These are phyloP conservation scores for Phanerochaete carnosa DNA, from an alignment of 768 basidiomycete species.

Conservation along the genomic window DNA sequence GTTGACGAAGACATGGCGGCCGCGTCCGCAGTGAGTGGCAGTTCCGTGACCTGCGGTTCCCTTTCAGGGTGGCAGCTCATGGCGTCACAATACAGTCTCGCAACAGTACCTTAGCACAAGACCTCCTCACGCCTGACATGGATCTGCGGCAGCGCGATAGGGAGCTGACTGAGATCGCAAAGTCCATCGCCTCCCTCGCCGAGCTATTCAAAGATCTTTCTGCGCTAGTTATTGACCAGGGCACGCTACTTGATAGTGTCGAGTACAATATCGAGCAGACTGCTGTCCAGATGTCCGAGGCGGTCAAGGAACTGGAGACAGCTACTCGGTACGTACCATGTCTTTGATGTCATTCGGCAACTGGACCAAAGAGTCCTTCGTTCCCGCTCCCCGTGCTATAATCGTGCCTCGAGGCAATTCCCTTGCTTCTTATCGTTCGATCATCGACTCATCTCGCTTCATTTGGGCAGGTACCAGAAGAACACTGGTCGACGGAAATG, in stretches of 20 bases:
- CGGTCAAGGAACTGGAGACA: constrained; percentile 77
- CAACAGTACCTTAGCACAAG: constrained; percentile 26
- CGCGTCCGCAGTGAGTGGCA: constrained; percentile 47
- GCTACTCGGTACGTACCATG: constrained; percentile 66
- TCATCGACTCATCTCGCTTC: neutral
- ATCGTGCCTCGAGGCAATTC: neutral
- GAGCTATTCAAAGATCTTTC: constrained; percentile 97
- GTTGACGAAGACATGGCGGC: constrained; percentile 90
- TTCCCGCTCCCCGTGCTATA: neutral
- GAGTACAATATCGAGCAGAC: constrained; percentile 98
- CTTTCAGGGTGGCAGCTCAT: constrained; percentile 10
- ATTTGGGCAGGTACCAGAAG: constrained; percentile 76
- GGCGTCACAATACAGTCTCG: constrained; percentile 28
- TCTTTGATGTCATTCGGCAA: neutral
- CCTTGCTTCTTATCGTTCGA: neutral
- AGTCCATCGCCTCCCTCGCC: constrained; percentile 86
- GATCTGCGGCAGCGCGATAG: constrained; percentile 49
- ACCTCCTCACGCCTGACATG: constrained; percentile 34
- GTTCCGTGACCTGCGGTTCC: constrained; percentile 2
- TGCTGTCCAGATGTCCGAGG: constrained; percentile 74
- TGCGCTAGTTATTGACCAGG: constrained; percentile 93
- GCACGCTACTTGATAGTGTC: constrained; percentile 91
- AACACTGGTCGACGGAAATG: constrained; percentile 91
- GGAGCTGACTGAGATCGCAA: constrained; percentile 87
- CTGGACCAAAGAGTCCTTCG: neutral